A percentile compares a stretch with the other conserved stretches of the same genome.
phyloP scores from a whole-genome alignment of 192 early-diverging fungal genomes.

The Paraglomus brasilianum region DNA sequence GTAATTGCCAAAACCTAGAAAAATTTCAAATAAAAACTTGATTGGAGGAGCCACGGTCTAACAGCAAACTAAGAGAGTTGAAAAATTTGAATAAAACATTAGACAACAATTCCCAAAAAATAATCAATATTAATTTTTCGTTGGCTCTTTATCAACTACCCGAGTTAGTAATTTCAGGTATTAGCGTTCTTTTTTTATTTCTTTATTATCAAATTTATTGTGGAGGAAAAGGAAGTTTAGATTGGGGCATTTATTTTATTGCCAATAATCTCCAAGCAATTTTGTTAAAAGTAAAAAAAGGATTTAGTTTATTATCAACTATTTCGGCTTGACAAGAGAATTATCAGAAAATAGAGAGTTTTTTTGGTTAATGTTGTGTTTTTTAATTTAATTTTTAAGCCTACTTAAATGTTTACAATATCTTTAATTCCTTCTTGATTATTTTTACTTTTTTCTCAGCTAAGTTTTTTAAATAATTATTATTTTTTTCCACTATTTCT shows the following conservation, averaged over 20 bases:
- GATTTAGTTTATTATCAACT: no score
- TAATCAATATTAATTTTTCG: neutral
- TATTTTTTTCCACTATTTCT: conserved; percentile 11
- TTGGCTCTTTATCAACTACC: neutral
- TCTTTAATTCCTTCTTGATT: conserved; percentile 14
- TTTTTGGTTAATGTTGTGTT: no score
- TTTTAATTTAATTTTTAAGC: no score
- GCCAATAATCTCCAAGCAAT: conserved; percentile 4
- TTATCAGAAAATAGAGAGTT: no score
- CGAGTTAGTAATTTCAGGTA: neutral
- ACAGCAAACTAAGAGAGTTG: neutral
- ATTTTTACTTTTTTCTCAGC: conserved; percentile 11
- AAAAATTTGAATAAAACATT: neutral
- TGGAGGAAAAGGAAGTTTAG: neutral
- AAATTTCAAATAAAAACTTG: conserved; percentile 10
- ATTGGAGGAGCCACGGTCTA: neutral
- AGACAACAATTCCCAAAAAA: neutral
- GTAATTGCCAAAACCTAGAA: neutral
- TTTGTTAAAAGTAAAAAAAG: neutral
- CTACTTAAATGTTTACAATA: no score
- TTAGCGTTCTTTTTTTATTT: conserved; percentile 1
- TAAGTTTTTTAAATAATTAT: conserved; percentile 10
- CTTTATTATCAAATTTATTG: neutral
- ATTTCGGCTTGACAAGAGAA: no score
- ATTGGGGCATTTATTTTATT: conserved; percentile 3